Evolutionary conservation across 306 rosid genomes (phyloP).

Genomic region (Lotus japonicus): DNA sequence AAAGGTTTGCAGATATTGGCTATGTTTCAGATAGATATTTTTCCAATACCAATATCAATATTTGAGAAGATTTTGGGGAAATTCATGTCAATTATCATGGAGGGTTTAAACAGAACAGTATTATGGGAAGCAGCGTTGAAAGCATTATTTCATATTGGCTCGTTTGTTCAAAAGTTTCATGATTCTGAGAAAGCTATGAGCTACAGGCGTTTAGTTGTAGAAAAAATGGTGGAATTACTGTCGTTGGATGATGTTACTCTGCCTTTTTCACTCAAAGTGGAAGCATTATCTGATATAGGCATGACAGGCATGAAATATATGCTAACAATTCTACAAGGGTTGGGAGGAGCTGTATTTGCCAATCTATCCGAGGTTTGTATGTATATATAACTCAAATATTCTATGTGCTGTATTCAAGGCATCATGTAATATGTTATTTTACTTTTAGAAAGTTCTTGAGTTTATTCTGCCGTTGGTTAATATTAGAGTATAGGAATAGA

Average conservation of each 20-base stretch:
- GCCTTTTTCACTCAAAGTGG: conserved; percentile 64
- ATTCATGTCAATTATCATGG: conserved; percentile 61
- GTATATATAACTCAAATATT: conserved; percentile 20
- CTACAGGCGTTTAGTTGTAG: conserved; percentile 52
- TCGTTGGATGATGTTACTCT: conserved; percentile 41
- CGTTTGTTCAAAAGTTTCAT: conserved; percentile 39
- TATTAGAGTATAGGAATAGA: too few relatives aligned
- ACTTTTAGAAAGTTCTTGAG: neutral
- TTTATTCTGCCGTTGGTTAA: neutral
- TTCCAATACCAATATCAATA: conserved; percentile 42
- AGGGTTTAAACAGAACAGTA: conserved; percentile 36
- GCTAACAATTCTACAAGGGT: conserved; percentile 62
- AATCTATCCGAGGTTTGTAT: conserved; percentile 45
- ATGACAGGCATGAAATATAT: conserved; percentile 57
- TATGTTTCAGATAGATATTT: conserved; percentile 58
- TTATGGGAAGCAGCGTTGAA: conserved; percentile 69
- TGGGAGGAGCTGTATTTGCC: conserved; percentile 52
- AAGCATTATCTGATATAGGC: conserved; percentile 66
- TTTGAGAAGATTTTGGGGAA: conserved; percentile 58
- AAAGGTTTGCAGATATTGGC: conserved; percentile 79
- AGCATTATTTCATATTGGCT: conserved; percentile 68
- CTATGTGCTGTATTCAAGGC: conserved; percentile 18
- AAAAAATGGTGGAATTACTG: conserved; percentile 47
- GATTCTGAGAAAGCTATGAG: conserved; percentile 59
- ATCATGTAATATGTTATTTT: conserved; percentile 19